phyloP scores from a whole-genome alignment of 139 green algal species.

The Astrephomene gubernaculifera region DNA sequence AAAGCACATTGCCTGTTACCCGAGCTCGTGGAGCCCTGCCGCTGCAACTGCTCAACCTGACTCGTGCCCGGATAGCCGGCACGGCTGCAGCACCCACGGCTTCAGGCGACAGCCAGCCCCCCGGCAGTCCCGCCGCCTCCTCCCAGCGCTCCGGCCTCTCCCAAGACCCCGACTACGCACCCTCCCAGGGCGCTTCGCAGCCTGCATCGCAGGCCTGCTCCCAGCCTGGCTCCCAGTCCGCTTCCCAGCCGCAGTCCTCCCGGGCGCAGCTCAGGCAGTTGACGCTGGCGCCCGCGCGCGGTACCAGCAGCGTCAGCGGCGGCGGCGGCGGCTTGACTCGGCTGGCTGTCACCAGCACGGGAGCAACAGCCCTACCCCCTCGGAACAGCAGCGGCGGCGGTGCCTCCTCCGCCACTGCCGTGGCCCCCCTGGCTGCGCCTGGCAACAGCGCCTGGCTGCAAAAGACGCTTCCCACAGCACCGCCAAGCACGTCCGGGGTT shows the following conservation, averaged over 20 bases:
- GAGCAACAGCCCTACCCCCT: no score
- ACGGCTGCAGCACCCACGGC: neutral
- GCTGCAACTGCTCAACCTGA: neutral
- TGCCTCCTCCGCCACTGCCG: no score
- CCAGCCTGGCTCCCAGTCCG: neutral
- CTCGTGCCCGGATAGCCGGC: neutral
- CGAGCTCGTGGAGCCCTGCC: neutral
- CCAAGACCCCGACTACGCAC: constrained; percentile 10
- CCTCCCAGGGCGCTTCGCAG: neutral
- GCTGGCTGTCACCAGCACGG: no score
- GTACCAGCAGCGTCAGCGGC: neutral
- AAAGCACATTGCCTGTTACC: neutral
- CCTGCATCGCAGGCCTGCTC: neutral
- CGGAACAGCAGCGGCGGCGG: no score
- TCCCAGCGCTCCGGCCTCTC: constrained; percentile 10
- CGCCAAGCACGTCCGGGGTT: no score
- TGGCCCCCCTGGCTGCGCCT: no score
- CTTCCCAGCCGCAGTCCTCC: neutral
- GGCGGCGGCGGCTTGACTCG: neutral
- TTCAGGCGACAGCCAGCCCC: neutral
- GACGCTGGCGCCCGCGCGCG: neutral
- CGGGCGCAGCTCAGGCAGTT: constrained; percentile 4
- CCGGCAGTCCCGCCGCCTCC: neutral
- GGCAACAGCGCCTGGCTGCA: no score
- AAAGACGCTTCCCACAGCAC: no score